Evolutionary conservation across 225 moss, liverwort and hornwort species (phyloP).

Genomic region (Marchantia polymorpha): DNA sequence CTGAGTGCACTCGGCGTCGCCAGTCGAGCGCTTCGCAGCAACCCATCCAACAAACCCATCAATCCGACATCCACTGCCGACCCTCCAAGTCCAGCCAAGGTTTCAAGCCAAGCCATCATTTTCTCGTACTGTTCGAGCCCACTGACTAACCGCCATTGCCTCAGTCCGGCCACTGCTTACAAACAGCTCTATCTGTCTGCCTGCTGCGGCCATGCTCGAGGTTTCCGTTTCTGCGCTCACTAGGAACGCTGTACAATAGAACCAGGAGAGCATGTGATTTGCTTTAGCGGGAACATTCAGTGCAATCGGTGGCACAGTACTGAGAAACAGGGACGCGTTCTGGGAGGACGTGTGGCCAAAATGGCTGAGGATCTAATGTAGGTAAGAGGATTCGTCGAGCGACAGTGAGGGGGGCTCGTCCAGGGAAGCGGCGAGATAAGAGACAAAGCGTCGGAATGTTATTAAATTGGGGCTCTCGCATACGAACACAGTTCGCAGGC

Average conservation of each 20-base stretch:
- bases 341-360: not conserved
- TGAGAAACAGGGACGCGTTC: not conserved
- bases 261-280: not conserved
- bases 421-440: not conserved
- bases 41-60: too few relatives aligned
- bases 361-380: not conserved
- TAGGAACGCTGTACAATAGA: not conserved
- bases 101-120: not conserved
- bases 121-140: not conserved
- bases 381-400: not conserved
- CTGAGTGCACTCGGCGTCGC: too few relatives aligned
- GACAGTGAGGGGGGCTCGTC: not conserved
- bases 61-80: too few relatives aligned
- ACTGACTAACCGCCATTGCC: too few relatives aligned
- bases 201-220: not conserved
- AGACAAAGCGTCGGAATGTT: not conserved
- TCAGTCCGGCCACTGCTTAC: not conserved
- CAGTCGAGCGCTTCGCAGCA: too few relatives aligned
- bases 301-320: not conserved
- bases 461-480: not conserved
- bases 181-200: not conserved
- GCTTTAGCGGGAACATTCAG: not conserved
- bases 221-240: not conserved
- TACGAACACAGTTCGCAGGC: not conserved
- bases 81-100: too few relatives aligned